phyloP scores from a whole-genome alignment of 345 rosid species.

The Combretum micranthum region DNA sequence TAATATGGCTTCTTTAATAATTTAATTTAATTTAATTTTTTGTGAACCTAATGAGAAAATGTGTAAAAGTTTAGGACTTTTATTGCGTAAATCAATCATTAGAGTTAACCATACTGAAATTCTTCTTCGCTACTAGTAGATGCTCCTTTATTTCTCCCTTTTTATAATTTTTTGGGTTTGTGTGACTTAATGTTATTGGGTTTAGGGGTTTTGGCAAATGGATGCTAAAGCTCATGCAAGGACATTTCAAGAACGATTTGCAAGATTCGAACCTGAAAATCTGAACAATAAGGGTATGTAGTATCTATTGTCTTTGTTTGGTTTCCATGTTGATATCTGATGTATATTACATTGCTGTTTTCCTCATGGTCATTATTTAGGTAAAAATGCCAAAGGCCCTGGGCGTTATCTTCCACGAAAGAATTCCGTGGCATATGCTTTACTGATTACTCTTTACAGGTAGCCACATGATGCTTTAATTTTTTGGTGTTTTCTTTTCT shows the following conservation, averaged over 20 bases:
- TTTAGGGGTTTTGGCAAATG: conserved; percentile 91
- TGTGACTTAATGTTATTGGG: conserved; percentile 5
- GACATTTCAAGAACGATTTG: conserved; percentile 41
- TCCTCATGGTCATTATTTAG: conserved; percentile 21
- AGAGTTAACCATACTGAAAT: background rate
- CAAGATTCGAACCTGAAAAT: conserved; percentile 49
- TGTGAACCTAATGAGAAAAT: too few species aligned
- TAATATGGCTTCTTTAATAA: too few species aligned
- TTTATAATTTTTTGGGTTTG: background rate
- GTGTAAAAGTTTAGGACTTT: too few species aligned
- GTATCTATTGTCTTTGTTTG: conserved; percentile 4
- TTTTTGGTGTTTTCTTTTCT: background rate
- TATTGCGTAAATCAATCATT: too few species aligned
- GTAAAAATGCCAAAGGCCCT: conserved; percentile 35
- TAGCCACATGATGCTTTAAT: conserved; percentile 13
- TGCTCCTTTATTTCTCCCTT: too few species aligned
- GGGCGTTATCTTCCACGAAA: conserved; percentile 67
- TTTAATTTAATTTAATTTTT: too few species aligned
- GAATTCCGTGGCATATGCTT: conserved; percentile 81
- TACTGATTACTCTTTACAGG: conserved; percentile 77
- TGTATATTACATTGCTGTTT: background rate
- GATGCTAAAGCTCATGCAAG: conserved; percentile 64
- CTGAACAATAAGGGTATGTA: conserved; percentile 29
- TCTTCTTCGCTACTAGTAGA: too few species aligned
- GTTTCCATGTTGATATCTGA: conserved; percentile 4